Base-by-base conservation (phyloP, 495 filamentous ascomycete species). In the Hypomontagnella submonticulosa region DNA sequence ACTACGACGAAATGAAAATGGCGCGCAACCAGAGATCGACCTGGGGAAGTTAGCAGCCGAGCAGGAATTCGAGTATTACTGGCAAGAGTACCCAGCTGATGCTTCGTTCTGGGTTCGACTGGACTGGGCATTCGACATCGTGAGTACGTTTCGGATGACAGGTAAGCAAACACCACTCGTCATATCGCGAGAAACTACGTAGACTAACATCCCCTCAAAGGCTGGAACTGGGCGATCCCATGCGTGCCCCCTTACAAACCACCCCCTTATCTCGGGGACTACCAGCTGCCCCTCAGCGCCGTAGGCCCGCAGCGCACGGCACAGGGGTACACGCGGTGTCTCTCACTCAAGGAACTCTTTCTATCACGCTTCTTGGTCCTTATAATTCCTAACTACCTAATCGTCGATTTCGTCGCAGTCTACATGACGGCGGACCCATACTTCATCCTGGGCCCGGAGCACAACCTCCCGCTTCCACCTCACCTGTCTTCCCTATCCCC, bases 171-270 rank as follows among this genome's bases (percentile, higher is more conserved):
- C n/a, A 11, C n/a, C 10, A 47, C 36, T 12, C 34, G 43, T 3
- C 7, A 1, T 16, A 47, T 18, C 12, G 13, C 2, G 38, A 36
- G 10, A 40, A 19, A 4, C 16, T 3, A 38, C 13, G 10, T 47
- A 43, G 6, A 56, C 27, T 56, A 13, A 50, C 37, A 23, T 18
- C 33, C 16, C 12, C 19, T 3, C 18, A 38, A 53, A 75, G 90
- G 91, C 66, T 97, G 92, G 92, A 91, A 89, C 68, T 91, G 87
- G 83, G 83, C 87, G 12, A 83, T 86, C 48, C 73, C 85, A 8
- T 80, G 80, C 18, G 71, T 91, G 3, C 87, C 86, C 6, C 81
- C 85, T 8, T 79, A 89, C 23, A 47, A 63, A 27, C 70, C 57
- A 4, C 88, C 89, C 40, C 61, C 61, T 9, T 66, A 12, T 44